Conservation (phyloP, 2,329 filamentous ascomycete species). For the Aspergillus sp. region DNA sequence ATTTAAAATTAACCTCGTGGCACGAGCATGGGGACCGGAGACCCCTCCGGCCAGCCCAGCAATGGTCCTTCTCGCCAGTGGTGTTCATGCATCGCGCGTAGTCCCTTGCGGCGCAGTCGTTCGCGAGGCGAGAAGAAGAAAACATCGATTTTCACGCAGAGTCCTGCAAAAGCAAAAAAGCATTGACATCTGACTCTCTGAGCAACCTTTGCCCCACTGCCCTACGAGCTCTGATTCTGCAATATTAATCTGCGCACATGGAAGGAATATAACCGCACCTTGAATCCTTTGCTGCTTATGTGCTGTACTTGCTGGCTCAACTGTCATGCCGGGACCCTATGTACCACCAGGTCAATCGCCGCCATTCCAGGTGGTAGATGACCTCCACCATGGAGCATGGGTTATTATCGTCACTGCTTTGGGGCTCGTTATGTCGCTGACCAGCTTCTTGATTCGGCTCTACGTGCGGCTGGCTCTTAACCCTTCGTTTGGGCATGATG, state of each 20-base stretch:
- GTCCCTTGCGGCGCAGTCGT: too few species aligned
- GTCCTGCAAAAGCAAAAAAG: neutral
- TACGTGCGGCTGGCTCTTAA: conserved; percentile 37
- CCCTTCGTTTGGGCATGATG: conserved; percentile 35
- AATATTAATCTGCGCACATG: conserved; percentile 1
- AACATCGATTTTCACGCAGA: too few species aligned
- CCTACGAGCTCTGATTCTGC: neutral
- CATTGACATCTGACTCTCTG: neutral
- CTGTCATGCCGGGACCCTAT: conserved; percentile 25
- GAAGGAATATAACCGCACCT: conserved; percentile 4
- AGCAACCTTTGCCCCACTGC: neutral
- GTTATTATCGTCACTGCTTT: conserved; percentile 40
- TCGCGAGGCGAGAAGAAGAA: too few species aligned
- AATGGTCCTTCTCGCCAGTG: too few species aligned
- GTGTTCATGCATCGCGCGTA: too few species aligned
- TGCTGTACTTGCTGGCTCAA: neutral
- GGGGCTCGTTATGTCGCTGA: conserved; percentile 37
- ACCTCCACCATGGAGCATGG: conserved; percentile 39
- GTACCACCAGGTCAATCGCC: conserved; percentile 36
- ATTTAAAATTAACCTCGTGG: too few species aligned
- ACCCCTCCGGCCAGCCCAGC: too few species aligned
- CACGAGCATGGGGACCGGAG: too few species aligned
- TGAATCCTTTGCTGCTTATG: neutral
- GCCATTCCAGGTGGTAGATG: conserved; percentile 41
- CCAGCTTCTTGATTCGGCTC: conserved; percentile 37